Percentiles rank a stretch among this genome's conserved stretches.
Conservation (phyloP, 495 filamentous ascomycete species). For the Apiosordaria backusii region DNA sequence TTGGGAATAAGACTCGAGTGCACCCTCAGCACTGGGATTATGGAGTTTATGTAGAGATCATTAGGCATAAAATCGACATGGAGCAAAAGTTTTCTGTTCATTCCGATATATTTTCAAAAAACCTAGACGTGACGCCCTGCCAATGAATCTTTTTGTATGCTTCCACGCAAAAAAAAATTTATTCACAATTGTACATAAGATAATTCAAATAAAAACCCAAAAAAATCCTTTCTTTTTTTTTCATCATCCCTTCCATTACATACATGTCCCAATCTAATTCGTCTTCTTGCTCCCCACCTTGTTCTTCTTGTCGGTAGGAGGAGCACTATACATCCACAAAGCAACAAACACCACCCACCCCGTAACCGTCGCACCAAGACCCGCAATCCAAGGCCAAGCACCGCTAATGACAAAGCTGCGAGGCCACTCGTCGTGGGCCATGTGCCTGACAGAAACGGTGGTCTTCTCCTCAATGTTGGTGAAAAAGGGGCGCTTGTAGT, state of each 20-base stretch:
- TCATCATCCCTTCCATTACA: constrained; percentile 5
- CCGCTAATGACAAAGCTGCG: constrained; percentile 84
- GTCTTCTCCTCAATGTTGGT: constrained; percentile 90
- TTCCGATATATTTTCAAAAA: neutral
- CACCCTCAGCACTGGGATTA: no score
- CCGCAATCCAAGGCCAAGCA: constrained; percentile 94
- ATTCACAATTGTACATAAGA: constrained; percentile 7
- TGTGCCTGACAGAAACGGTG: constrained; percentile 89
- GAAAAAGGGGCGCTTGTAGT: constrained; percentile 92
- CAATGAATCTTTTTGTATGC: neutral
- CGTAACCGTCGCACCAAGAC: constrained; percentile 74
- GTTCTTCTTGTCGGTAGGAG: constrained; percentile 49
- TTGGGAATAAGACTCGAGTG: no score
- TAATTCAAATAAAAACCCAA: constrained; percentile 2
- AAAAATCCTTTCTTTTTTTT: neutral
- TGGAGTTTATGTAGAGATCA: no score
- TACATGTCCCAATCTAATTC: neutral
- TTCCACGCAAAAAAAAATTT: neutral
- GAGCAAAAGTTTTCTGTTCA: neutral
- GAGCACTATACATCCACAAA: constrained; percentile 82
- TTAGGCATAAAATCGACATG: neutral
- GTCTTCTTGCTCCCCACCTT: constrained; percentile 58
- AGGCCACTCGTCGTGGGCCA: constrained; percentile 95
- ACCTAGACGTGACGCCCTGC: neutral
- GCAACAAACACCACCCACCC: constrained; percentile 84